Percentiles rank a stretch among this genome's conserved stretches.
Evolutionary conservation across 2,329 filamentous ascomycete species (phyloP).

Genomic region (Dissoconium aciculare): DNA sequence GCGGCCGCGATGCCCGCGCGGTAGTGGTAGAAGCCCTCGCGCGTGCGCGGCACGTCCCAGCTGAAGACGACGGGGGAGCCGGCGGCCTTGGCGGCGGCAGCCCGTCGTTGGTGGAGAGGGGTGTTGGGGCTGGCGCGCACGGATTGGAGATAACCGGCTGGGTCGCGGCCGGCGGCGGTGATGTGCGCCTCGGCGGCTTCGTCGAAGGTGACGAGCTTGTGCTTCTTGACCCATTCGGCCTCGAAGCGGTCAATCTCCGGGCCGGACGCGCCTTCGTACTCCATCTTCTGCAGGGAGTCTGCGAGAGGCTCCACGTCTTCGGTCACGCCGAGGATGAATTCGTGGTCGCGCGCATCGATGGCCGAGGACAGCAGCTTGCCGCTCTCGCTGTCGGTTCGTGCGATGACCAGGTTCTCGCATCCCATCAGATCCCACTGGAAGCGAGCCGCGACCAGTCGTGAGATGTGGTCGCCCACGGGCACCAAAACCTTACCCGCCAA

Average conservation of each 20-base stretch:
- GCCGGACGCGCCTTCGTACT: constrained; percentile 59
- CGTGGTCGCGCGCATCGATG: constrained; percentile 87
- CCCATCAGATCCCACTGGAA: constrained; percentile 99
- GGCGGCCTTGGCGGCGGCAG: constrained; percentile 52
- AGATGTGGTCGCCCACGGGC: constrained; percentile 89
- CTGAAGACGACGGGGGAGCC: constrained; percentile 62
- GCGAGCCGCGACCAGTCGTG: constrained; percentile 74
- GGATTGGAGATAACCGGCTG: constrained; percentile 16
- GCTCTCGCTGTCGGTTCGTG: constrained; percentile 88
- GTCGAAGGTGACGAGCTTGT: constrained; percentile 78
- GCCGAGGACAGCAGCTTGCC: constrained; percentile 80
- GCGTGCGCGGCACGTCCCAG: constrained; percentile 83
- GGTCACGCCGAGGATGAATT: constrained; percentile 82
- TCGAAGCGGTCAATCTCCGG: constrained; percentile 76
- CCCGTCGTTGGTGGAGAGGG: constrained; percentile 62
- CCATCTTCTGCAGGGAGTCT: constrained; percentile 82
- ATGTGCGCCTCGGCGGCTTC: constrained; percentile 43
- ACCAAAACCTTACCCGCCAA: constrained; percentile 92
- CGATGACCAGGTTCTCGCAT: constrained; percentile 83
- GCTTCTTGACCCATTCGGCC: constrained; percentile 71
- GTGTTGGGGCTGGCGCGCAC: constrained; percentile 49
- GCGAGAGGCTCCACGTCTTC: constrained; percentile 68
- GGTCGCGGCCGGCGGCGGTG: constrained; percentile 19
- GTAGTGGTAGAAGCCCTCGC: constrained; percentile 91
- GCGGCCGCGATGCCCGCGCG: constrained; percentile 68